A percentile compares a stretch with the other conserved stretches of the same genome.
Conservation (phyloP, 345 rosid genomes). For the Iberis pinnata region DNA sequence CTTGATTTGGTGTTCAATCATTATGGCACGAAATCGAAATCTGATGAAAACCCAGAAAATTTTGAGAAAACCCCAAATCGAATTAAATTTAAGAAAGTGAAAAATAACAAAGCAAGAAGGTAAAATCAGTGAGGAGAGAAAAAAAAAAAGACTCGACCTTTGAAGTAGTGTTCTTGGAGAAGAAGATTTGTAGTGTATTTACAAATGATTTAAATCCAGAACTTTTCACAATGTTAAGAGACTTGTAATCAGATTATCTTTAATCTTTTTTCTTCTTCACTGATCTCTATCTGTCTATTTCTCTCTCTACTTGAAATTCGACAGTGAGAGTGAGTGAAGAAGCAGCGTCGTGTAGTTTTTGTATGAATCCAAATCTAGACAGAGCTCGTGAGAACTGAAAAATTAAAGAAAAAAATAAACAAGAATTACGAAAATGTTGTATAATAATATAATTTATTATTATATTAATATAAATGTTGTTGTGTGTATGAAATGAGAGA, state of each 20-base stretch:
- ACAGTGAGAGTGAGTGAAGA: conserved; percentile 29
- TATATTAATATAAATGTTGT: too few relatives aligned
- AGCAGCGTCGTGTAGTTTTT: conserved; percentile 5
- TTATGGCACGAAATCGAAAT: conserved; percentile 27
- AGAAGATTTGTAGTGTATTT: neutral
- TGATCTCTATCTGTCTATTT: too few relatives aligned
- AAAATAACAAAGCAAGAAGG: conserved; percentile 1
- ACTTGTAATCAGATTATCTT: too few relatives aligned
- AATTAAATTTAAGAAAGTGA: conserved; percentile 13
- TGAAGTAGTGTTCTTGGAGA: conserved; percentile 30
- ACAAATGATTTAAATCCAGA: conserved; percentile 18
- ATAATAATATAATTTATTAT: too few relatives aligned
- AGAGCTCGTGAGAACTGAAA: conserved; percentile 28
- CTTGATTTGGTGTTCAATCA: too few relatives aligned
- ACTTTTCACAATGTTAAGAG: too few relatives aligned
- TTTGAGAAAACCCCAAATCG: conserved; percentile 8
- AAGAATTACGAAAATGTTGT: too few relatives aligned
- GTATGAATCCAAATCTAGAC: conserved; percentile 52
- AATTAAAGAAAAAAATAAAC: neutral
- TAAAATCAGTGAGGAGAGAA: too few relatives aligned
- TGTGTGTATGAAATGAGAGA: too few relatives aligned
- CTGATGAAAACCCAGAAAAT: conserved; percentile 25
- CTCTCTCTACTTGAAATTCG: neutral
- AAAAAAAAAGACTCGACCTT: too few relatives aligned
- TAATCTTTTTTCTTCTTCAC: too few relatives aligned